Percentiles rank a stretch among this genome's conserved stretches.
Evolutionary conservation across 805 yeast genomes (phyloP).

Genomic region (Metschnikowia proteae): DNA sequence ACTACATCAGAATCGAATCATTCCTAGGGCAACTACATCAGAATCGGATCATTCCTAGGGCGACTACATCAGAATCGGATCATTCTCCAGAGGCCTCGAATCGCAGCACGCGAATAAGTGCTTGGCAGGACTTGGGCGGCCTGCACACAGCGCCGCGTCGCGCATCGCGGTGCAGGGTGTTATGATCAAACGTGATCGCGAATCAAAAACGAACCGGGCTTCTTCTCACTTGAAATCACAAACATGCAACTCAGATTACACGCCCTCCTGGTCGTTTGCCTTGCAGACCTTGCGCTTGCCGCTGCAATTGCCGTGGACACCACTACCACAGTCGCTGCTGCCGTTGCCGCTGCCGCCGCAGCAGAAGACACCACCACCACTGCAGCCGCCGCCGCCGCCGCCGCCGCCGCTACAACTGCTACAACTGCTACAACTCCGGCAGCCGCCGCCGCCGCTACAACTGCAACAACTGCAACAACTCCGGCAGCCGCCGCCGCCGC

Average conservation of each 20-base stretch:
- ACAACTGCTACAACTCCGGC: constrained; percentile 16
- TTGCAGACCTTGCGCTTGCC: constrained; percentile 13
- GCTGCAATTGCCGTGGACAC: constrained; percentile 18
- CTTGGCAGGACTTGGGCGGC: neutral
- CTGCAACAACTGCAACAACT: constrained; percentile 11
- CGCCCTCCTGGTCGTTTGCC: constrained; percentile 1
- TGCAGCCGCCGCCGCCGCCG: constrained; percentile 18
- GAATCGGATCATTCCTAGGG: no score
- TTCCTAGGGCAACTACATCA: no score
- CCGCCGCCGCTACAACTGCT: constrained; percentile 14
- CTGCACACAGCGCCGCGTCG: neutral
- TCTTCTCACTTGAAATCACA: neutral
- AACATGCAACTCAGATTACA: constrained; percentile 3
- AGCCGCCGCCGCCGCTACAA: constrained; percentile 15
- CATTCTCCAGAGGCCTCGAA: no score
- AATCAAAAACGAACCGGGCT: neutral
- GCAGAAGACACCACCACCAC: constrained; percentile 17
- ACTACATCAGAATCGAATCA: no score
- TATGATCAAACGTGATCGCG: neutral
- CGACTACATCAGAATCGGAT: no score
- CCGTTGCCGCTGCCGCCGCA: constrained; percentile 19
- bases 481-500: constrained; percentile 8
- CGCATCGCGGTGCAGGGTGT: neutral
- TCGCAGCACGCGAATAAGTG: no score
- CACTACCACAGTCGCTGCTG: constrained; percentile 17